phyloP scores from a whole-genome alignment of 1,139 yeast species.

The Candida sanyaensis region DNA sequence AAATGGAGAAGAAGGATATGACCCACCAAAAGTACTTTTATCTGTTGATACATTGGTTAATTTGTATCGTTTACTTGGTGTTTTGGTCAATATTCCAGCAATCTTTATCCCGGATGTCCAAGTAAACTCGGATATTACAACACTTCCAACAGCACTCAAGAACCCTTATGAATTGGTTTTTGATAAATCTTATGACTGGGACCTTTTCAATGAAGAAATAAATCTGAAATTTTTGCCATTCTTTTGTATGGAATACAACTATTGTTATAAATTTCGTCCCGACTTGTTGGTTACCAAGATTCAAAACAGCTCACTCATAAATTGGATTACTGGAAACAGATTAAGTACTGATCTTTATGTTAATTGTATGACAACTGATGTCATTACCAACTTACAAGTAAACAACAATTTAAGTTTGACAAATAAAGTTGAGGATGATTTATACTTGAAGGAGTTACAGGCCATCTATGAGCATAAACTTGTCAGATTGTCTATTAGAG shows the following conservation, averaged over 20 bases:
- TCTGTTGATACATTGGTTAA: conserved; percentile 31
- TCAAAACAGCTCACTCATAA: conserved; percentile 37
- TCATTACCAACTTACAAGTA: conserved; percentile 20
- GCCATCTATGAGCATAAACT: conserved; percentile 18
- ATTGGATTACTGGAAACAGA: conserved; percentile 40
- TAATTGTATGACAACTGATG: conserved; percentile 21
- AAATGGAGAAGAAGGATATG: conserved; percentile 11
- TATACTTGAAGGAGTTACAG: conserved; percentile 23
- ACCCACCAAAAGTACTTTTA: conserved; percentile 24
- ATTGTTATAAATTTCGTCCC: conserved; percentile 29
- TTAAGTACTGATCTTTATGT: conserved; percentile 28
- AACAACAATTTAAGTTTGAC: conserved; percentile 7
- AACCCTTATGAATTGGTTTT: conserved; percentile 24
- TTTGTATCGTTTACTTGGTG: conserved; percentile 26
- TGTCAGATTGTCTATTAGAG: conserved; percentile 10
- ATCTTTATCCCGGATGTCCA: conserved; percentile 21
- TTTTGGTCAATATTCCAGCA: conserved; percentile 26
- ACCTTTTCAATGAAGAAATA: conserved; percentile 17
- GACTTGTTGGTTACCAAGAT: conserved; percentile 32
- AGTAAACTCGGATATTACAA: conserved; percentile 30
- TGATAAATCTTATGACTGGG: conserved; percentile 15
- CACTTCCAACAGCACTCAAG: conserved; percentile 20
- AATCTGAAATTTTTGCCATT: conserved; percentile 26
- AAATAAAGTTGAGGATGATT: conserved; percentile 13
- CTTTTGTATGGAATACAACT: conserved; percentile 30